A percentile compares a stretch with the other conserved stretches of the same genome.
These are phyloP conservation scores for Lyophyllum decastes DNA, from an alignment of 768 basidiomycete genomes.

Conservation along the genomic window DNA sequence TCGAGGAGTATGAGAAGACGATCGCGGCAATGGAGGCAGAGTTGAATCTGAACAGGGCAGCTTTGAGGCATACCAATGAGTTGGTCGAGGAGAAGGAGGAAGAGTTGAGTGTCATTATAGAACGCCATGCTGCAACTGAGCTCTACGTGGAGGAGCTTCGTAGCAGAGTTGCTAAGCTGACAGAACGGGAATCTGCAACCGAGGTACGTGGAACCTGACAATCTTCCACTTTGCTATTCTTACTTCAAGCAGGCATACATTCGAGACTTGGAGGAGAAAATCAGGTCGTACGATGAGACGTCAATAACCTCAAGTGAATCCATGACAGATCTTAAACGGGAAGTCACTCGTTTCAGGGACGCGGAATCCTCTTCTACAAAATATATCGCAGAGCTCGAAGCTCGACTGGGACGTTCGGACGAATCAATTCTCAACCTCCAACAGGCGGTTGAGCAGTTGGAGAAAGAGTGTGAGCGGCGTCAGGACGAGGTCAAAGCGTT, in stretches of 20 bases:
- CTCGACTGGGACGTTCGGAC: constrained; percentile 74
- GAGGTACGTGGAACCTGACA: constrained; percentile 58
- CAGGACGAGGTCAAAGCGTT: constrained; percentile 71
- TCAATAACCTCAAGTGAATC: constrained; percentile 76
- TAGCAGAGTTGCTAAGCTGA: constrained; percentile 74
- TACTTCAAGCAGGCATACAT: constrained; percentile 72
- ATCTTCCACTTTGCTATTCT: constrained; percentile 14
- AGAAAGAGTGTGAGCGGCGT: constrained; percentile 74
- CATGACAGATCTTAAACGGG: constrained; percentile 80
- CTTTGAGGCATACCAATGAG: constrained; percentile 88
- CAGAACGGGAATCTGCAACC: constrained; percentile 87
- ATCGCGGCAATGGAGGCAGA: constrained; percentile 94
- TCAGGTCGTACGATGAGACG: constrained; percentile 83
- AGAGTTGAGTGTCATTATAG: constrained; percentile 63
- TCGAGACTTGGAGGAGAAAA: constrained; percentile 89
- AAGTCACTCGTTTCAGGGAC: constrained; percentile 78
- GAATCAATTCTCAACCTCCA: constrained; percentile 73
- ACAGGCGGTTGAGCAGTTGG: constrained; percentile 72
- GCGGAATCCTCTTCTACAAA: constrained; percentile 67
- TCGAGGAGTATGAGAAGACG: constrained; percentile 98
- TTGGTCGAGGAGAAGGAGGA: constrained; percentile 91
- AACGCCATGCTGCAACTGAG: constrained; percentile 77
- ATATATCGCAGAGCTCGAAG: constrained; percentile 88
- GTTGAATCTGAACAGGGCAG: constrained; percentile 82
- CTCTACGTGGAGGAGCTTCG: constrained; percentile 88